Evolutionary conservation across 2,329 filamentous ascomycete genomes (phyloP).

Genomic region (Boeremia lycopersici): DNA sequence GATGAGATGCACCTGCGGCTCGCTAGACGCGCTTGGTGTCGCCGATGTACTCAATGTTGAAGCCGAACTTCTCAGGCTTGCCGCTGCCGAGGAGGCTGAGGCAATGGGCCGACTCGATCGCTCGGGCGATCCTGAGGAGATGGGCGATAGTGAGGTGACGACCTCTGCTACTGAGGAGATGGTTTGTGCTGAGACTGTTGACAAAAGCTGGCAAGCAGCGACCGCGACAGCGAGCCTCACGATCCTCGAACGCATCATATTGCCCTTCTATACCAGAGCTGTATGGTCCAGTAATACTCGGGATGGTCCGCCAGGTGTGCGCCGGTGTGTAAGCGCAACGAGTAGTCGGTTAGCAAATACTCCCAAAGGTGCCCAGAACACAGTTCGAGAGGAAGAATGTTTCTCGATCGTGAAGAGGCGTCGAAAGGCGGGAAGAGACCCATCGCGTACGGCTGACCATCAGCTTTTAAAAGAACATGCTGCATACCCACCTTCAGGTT

Average conservation of each 20-base stretch:
- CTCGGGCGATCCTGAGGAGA: too few relatives aligned
- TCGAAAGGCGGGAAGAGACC: background rate
- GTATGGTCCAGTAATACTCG: background rate
- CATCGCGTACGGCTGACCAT: slow-evolving; percentile 10
- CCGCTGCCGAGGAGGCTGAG: background rate
- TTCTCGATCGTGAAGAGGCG: background rate
- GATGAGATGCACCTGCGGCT: slow-evolving; percentile 40
- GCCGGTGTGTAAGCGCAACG: background rate
- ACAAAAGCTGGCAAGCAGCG: slow-evolving; percentile 15
- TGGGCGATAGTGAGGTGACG: too few relatives aligned
- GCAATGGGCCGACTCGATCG: background rate
- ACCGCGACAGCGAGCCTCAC: slow-evolving; percentile 19
- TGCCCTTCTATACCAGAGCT: background rate
- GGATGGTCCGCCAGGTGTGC: background rate
- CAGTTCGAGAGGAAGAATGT: background rate
- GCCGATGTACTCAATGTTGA: slow-evolving; percentile 1
- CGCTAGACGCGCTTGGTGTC: slow-evolving; percentile 24
- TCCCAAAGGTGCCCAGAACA: background rate
- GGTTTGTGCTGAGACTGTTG: slow-evolving; percentile 9
- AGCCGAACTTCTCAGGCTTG: background rate
- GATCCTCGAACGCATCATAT: slow-evolving; percentile 19
- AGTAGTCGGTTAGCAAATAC: background rate
- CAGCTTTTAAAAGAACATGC: slow-evolving; percentile 10
- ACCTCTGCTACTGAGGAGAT: background rate
- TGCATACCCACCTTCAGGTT: slow-evolving; percentile 3